Evolutionary conservation across 1,284 basidiomycete genomes (phyloP).

Genomic region (Phellopilus nigrolimitatus): DNA sequence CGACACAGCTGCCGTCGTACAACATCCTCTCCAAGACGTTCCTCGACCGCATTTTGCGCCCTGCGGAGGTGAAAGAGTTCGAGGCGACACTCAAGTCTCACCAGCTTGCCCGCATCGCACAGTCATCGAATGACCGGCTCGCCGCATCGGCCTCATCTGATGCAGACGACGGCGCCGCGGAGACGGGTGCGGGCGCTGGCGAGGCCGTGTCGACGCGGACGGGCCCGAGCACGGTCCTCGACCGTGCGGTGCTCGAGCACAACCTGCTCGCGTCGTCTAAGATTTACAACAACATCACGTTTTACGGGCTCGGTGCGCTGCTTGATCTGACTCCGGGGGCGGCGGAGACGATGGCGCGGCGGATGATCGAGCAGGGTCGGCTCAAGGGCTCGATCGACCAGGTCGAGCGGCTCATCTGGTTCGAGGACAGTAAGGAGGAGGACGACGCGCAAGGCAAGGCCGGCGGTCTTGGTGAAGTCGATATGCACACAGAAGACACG

Average conservation of each 20-base stretch:
- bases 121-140: constrained; percentile 73
- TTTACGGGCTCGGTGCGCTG: constrained; percentile 79
- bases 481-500: constrained; percentile 78
- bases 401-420: constrained; percentile 88
- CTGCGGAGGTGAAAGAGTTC: constrained; percentile 86
- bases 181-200: constrained; percentile 20
- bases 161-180: constrained; percentile 30
- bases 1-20: constrained; percentile 71
- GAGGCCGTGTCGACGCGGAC: constrained; percentile 62
- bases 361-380: constrained; percentile 95
- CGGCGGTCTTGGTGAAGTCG: constrained; percentile 84
- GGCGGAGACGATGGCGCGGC: constrained; percentile 90
- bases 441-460: constrained; percentile 90
- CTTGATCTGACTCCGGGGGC: constrained; percentile 82
- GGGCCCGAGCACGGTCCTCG: constrained; percentile 92
- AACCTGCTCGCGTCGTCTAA: constrained; percentile 94
- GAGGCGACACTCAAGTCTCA: constrained; percentile 85
- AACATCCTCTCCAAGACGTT: constrained; percentile 97
- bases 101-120: constrained; percentile 86
- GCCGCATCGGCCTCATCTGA: constrained; percentile 59
- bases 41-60: constrained; percentile 90
- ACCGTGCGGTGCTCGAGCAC: constrained; percentile 97
- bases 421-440: constrained; percentile 77
- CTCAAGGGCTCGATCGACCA: constrained; percentile 91
- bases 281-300: constrained; percentile 93